phyloP scores from a whole-genome alignment of 2,329 filamentous ascomycete species.

The Xylaria sp. region DNA sequence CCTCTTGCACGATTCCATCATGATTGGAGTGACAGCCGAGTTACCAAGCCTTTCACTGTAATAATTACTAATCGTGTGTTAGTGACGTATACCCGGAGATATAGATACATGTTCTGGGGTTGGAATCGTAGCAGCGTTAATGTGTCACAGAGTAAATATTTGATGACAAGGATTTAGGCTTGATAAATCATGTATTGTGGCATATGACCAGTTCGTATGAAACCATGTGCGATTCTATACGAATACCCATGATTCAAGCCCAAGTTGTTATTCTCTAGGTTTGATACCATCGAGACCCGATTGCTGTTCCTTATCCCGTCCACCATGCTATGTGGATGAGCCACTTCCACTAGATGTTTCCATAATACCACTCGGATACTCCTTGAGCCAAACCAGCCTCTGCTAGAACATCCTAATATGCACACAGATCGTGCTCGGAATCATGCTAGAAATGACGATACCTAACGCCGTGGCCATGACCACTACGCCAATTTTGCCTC shows the following conservation, averaged over 20 bases:
- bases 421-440: conserved; percentile 38
- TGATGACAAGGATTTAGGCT: neutral
- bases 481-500: conserved; percentile 45
- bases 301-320: neutral
- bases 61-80: conserved; percentile 28
- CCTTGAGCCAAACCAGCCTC: conserved; percentile 29
- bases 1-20: neutral
- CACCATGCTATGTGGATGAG: conserved; percentile 12
- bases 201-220: conserved; percentile 10
- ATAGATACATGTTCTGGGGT: conserved; percentile 1
- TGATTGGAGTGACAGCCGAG: too few relatives aligned
- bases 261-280: conserved; percentile 11
- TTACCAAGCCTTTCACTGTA: neutral
- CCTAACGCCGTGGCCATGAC: conserved; percentile 42
- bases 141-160: conserved; percentile 5
- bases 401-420: conserved; percentile 23
- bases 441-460: conserved; percentile 42
- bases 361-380: conserved; percentile 13
- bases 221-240: conserved; percentile 5
- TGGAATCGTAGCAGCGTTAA: neutral
- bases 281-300: conserved; percentile 11
- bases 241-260: conserved; percentile 24
- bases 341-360: conserved; percentile 8
- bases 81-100: conserved; percentile 46
- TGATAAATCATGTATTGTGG: conserved; percentile 28